Percentiles rank a stretch among this genome's conserved stretches.
These are phyloP conservation scores for Magnusiomyces sp. DNA, from an alignment of 1,139 yeast genomes.

Conservation along the genomic window DNA sequence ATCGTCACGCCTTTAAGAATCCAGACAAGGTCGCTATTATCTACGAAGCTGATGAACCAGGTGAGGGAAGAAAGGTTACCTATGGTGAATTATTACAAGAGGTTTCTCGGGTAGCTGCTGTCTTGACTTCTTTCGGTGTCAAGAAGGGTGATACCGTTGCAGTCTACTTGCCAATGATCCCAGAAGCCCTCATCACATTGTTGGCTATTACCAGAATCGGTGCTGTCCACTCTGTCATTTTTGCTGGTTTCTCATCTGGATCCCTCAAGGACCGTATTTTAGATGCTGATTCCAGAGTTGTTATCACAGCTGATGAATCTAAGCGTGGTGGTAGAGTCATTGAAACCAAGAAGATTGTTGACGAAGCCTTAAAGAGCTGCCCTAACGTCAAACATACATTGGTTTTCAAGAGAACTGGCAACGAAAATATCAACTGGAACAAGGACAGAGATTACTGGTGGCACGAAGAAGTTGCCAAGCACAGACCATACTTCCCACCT, in stretches of 20 bases:
- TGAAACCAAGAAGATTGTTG: slow-evolving; percentile 87
- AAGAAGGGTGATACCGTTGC: slow-evolving; percentile 94
- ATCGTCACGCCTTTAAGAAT: slow-evolving; percentile 80
- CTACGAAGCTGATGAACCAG: slow-evolving; percentile 92
- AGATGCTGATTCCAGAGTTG: slow-evolving; percentile 82
- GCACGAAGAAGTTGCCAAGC: slow-evolving; percentile 78
- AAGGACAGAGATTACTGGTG: slow-evolving; percentile 90
- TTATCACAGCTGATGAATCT: slow-evolving; percentile 94
- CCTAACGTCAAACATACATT: slow-evolving; percentile 76
- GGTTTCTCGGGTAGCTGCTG: slow-evolving; percentile 84
- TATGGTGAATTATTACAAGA: slow-evolving; percentile 80
- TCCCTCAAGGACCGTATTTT: slow-evolving; percentile 84
- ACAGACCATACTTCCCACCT: slow-evolving; percentile 80
- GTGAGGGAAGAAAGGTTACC: slow-evolving; percentile 60
- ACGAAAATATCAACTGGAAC: slow-evolving; percentile 53
- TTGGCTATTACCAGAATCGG: slow-evolving; percentile 92
- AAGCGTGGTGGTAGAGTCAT: slow-evolving; percentile 93
- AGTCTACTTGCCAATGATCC: slow-evolving; percentile 93
- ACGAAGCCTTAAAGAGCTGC: slow-evolving; percentile 75
- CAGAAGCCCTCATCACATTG: slow-evolving; percentile 91
- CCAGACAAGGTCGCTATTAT: slow-evolving; percentile 84
- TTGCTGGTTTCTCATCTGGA: slow-evolving; percentile 95
- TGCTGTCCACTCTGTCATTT: slow-evolving; percentile 92
- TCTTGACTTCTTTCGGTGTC: slow-evolving; percentile 79
- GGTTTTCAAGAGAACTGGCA: slow-evolving; percentile 82